Percentiles rank a stretch among this genome's conserved stretches.
Evolutionary conservation across 2,329 filamentous ascomycete species (phyloP).

Genomic region (Dendrostoma leiphaemia): DNA sequence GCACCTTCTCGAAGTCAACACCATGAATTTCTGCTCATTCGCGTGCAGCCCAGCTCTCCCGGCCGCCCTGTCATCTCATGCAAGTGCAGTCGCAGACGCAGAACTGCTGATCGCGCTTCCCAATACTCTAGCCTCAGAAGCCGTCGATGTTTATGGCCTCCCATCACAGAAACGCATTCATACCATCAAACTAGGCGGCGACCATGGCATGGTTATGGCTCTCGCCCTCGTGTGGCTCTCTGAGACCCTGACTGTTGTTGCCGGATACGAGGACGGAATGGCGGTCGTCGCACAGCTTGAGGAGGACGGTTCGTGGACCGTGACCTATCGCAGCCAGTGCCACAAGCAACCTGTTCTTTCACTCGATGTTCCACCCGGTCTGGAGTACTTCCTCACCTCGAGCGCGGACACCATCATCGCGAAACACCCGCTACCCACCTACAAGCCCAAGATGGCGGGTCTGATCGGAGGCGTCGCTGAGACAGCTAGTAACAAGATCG

Average conservation of each 20-base stretch:
- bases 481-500: neutral
- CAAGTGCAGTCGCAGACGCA: too few relatives aligned
- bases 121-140: slow-evolving; percentile 71
- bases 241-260: slow-evolving; percentile 59
- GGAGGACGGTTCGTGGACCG: slow-evolving; percentile 40
- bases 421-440: slow-evolving; percentile 65
- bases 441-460: slow-evolving; percentile 4
- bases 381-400: slow-evolving; percentile 70
- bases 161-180: slow-evolving; percentile 71
- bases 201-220: slow-evolving; percentile 86
- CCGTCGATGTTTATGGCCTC: slow-evolving; percentile 80
- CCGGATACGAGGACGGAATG: slow-evolving; percentile 84
- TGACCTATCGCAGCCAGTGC: slow-evolving; percentile 62
- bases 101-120: slow-evolving; percentile 75
- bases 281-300: slow-evolving; percentile 62
- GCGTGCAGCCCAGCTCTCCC: slow-evolving; percentile 50
- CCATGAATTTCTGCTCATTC: slow-evolving; percentile 93
- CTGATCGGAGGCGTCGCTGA: slow-evolving; percentile 17
- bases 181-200: slow-evolving; percentile 46
- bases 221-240: slow-evolving; percentile 58
- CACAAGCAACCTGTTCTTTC: slow-evolving; percentile 84
- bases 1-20: slow-evolving; percentile 80
- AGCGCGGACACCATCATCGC: slow-evolving; percentile 77
- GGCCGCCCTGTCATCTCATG: slow-evolving; percentile 20
- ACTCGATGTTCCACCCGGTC: slow-evolving; percentile 51